Evolutionary conservation across 257 asterid species (phyloP).

Genomic region (Jacaranda mimosifolia): DNA sequence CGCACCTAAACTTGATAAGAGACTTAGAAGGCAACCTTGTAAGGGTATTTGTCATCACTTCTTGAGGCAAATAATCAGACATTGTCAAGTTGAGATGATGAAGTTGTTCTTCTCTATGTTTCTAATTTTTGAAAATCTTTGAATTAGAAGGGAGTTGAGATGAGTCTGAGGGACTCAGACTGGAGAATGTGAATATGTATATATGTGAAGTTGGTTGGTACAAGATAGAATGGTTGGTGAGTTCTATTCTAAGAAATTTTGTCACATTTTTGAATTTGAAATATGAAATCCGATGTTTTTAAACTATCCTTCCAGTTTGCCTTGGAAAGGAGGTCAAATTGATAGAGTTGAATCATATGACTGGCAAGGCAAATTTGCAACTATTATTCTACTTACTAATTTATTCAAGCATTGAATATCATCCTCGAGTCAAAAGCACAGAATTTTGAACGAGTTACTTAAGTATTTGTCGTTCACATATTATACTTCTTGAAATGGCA

Average conservation of each 20-base stretch:
- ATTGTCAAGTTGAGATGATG: conserved; percentile 24
- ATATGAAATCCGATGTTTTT: conserved; percentile 13
- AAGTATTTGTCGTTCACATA: neutral
- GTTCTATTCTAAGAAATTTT: conserved; percentile 28
- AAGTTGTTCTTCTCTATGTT: neutral
- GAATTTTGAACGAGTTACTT: neutral
- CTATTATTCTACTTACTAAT: conserved; percentile 1
- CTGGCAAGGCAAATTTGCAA: neutral
- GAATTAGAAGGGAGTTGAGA: neutral
- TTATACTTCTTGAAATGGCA: neutral
- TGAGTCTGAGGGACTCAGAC: neutral
- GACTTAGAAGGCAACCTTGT: conserved; percentile 33
- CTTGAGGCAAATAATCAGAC: conserved; percentile 44
- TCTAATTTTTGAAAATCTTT: neutral
- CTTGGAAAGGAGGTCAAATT: neutral
- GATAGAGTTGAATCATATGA: neutral
- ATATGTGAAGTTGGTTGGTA: neutral
- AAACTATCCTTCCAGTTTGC: neutral
- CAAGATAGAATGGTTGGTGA: conserved; percentile 19
- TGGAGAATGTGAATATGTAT: neutral
- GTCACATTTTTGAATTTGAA: conserved; percentile 5
- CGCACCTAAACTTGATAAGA: conserved; percentile 37
- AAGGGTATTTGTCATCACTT: conserved; percentile 33
- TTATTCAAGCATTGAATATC: neutral
- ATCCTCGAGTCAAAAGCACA: neutral